Evolutionary conservation across 2,329 filamentous ascomycete species (phyloP), one percentile per base, ranked within the genome.

Genomic region (Aspergillus transmontanensis): DNA sequence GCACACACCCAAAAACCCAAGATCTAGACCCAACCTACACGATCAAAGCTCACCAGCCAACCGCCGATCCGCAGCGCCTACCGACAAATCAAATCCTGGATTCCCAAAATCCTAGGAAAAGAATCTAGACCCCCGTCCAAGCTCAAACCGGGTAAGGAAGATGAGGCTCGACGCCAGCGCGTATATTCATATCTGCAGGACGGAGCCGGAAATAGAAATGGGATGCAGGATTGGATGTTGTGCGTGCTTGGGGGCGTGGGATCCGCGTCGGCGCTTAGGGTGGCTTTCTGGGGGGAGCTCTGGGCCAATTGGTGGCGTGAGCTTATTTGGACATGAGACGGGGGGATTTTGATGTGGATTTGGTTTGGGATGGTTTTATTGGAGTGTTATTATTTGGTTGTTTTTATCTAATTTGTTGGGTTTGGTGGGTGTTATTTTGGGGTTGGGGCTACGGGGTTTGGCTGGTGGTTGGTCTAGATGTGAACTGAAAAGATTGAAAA

Each of bases 241-340:
- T 28, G 46, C n/a, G 21, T 26, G 23, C 28, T 53, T 34, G 30
- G 30, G 9, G 19, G 12, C 12, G 28, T 11, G 11, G 32, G 51
- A 36, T 55, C 34, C 23, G 51, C 51, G 21, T 55, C 23, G 51
- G 51, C 51, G 51, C 51, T 55, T 55, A 55, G 46, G 51, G 41
- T n/a, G 28, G 28, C 14, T 28, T 30, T 12, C 23, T 9, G 23
- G 23, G 48, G 28, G 1, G 19, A 32, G 48, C 48, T 34, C 48
- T 51, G 48, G 28, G 28, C 48, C 48, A 51, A 51, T 51, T 32
- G 19, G 48, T 51, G 48, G 48, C 28, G 48, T 41, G 63, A 69
- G 67, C 63, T 66, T 68, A 68, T 60, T 63, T 60, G 28, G 45
- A 69, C 61, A 48, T 69, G 65, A 69, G 50, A 66, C 68, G 61